Conservation (phyloP, 2,329 filamentous ascomycete species). For the Aspergillus pseudoviridinutans region DNA sequence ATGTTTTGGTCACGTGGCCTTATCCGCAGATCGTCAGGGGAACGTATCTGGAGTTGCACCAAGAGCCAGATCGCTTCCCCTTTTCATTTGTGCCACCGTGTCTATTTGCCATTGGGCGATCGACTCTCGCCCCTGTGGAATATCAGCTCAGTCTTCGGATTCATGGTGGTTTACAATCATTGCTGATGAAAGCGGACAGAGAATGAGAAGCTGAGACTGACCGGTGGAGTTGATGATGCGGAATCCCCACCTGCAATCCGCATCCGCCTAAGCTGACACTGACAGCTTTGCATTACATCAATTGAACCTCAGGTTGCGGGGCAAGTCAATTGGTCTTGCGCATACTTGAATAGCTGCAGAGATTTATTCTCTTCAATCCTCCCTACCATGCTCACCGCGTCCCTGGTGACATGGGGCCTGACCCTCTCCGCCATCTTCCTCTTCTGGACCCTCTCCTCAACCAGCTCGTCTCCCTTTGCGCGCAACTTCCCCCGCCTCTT, state of each 20-base stretch:
- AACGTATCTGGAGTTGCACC: background rate
- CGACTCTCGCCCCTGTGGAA: background rate
- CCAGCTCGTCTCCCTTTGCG: conserved; percentile 36
- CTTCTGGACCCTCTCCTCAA: conserved; percentile 41
- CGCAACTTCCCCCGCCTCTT: conserved; percentile 56
- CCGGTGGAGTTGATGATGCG: background rate
- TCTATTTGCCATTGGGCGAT: conserved; percentile 15
- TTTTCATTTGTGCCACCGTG: conserved; percentile 24
- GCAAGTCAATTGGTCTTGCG: background rate
- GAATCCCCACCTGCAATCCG: background rate
- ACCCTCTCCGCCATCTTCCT: conserved; percentile 41
- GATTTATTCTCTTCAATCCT: background rate
- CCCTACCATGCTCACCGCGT: conserved; percentile 14
- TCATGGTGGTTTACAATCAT: background rate
- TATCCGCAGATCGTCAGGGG: background rate
- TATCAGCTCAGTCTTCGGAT: background rate
- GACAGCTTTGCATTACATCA: background rate
- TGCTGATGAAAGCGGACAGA: background rate
- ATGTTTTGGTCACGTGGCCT: background rate
- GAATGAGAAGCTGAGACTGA: background rate
- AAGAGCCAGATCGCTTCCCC: conserved; percentile 10
- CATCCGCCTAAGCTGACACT: background rate
- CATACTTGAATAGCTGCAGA: background rate
- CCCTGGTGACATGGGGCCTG: conserved; percentile 27
- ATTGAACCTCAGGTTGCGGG: background rate